Base-by-base conservation (phyloP, 345 rosid species). In the Durio zibethinus region DNA sequence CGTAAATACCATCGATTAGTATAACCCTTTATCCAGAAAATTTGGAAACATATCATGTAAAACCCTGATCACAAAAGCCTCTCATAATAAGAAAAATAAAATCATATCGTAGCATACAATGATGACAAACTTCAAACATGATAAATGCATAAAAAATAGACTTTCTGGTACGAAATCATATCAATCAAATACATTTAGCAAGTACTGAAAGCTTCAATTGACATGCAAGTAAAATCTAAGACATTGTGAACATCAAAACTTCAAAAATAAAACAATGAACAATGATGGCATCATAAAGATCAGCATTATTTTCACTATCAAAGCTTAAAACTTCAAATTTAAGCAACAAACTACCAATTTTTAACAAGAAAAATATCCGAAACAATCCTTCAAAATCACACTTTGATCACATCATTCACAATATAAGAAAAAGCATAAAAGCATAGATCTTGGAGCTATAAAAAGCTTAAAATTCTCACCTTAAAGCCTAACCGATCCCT, bases 401-500 rank as follows among this genome's bases (percentile, higher is more conserved):
- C 64, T 70, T 31, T 38, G 72, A 79, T 72, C 82, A 78, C 69
- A 67, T 57, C 10, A 80, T 63, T 74, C 75, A 38, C 47, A 53
- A 33, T 64, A 48, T 33, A 72, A 16, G 48, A 12, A 72, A 10
- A 2, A 52, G 8, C 9, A 50, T 0, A 50, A 71, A 48, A 50
- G 29, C 66, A 56, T 25, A 54, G 12, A 43, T 73, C 68, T 29
- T 81, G 7, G 36, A 62, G 63, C 66, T 52, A 52, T 10, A 23
- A 25, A 72, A 48, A 50, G 21, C 33, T 16, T 75, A 36, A 36
- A 64, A 47, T 27, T 25, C 64, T 73, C 56, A 93, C 93, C 94
- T 88, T 91, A 85, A 89, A 86, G 87, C 97, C 94, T 84, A 85
- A 78, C 40, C 85, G 84, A 72, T 84, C 91, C 16, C 78, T 45